These are phyloP conservation scores for Cercis canadensis DNA, from an alignment of 306 rosid species.

Conservation along the genomic window DNA sequence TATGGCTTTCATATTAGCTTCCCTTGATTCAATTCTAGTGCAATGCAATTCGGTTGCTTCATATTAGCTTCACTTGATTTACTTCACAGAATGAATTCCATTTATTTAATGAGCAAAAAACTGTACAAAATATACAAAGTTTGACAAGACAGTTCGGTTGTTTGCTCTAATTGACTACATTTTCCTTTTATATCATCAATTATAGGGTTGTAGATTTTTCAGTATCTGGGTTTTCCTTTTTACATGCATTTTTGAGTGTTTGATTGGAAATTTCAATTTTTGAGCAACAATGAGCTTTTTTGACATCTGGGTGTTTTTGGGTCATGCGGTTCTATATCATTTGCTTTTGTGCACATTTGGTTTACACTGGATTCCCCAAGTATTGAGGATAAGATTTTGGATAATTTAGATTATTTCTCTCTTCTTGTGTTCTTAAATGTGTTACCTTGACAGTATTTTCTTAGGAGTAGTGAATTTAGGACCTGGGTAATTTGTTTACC, in stretches of 20 bases:
- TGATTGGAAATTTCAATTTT: not conserved
- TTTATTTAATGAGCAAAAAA: no score
- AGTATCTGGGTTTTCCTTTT: no score
- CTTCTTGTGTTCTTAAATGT: not conserved
- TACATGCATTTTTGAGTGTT: not conserved
- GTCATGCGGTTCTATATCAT: conserved; percentile 9
- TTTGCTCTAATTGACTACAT: no score
- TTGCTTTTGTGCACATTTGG: conserved; percentile 7
- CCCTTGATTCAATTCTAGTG: not conserved
- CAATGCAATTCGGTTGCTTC: not conserved
- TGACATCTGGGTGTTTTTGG: not conserved
- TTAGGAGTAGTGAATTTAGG: no score
- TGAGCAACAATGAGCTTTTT: not conserved
- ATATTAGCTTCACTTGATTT: no score
- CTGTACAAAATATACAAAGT: no score
- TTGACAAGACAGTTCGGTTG: no score
- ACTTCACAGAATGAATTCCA: no score
- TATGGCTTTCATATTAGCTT: conserved; percentile 5
- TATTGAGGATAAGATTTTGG: conserved; percentile 24
- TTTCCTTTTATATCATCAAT: no score
- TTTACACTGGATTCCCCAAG: conserved; percentile 20
- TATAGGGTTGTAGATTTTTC: no score
- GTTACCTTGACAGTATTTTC: not conserved
- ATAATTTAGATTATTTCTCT: conserved; percentile 12
- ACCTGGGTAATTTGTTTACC: not conserved